Base-by-base conservation (phyloP, 441 rosid genomes). In the Metrosideros polymorpha region DNA sequence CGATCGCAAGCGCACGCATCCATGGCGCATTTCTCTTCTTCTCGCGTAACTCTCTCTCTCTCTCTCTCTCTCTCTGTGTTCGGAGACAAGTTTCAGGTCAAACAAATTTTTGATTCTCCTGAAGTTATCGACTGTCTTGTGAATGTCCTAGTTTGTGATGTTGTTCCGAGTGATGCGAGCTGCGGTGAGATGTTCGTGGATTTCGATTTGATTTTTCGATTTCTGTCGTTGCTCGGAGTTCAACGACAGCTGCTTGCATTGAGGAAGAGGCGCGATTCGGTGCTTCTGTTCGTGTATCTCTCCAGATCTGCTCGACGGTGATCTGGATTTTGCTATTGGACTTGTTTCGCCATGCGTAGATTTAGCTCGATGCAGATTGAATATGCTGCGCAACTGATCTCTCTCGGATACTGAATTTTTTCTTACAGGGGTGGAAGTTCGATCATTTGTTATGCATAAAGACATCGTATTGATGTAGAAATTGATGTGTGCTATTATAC, bases 21-120 rank as follows among this genome's bases (percentile, higher is more conserved):
- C 55, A 92, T 93, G 95, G 89, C 93, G 27, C 61, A 61, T 79
- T 66, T 90, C 89, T 89, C 90, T 53, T 79, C 89, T 66, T 90
- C 91, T 84, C 83, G 83, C 54, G 95, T 90, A 86, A 87, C 89
- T 83, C 82, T 87, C 87, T 86, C 84, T 61, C 85, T 87, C 49
- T 50, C 79, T 25, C 75, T 75, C 43, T 53, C 22, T 61, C 75
- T 85, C 75, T 86, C 53, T 19, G 13, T 77, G 85, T 75, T 49
- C 25, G 55, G 51, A 66, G 39, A 55, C 22, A 59, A 51, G 51
- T 50, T 49, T n/a, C 57, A 42, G 51, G 54, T 82, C 25, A 25
- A 24, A 32, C 50, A 45, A 45, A 35, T 50, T 47, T 59, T 47
- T 56, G 30, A n/a, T 55, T 59, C 30, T 59, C 51, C 22, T 19